Evolutionary conservation across 371 early-diverging fungal genomes (phyloP), one percentile per base, ranked within the genome.

Genomic region (Mucor plumbeus): DNA sequence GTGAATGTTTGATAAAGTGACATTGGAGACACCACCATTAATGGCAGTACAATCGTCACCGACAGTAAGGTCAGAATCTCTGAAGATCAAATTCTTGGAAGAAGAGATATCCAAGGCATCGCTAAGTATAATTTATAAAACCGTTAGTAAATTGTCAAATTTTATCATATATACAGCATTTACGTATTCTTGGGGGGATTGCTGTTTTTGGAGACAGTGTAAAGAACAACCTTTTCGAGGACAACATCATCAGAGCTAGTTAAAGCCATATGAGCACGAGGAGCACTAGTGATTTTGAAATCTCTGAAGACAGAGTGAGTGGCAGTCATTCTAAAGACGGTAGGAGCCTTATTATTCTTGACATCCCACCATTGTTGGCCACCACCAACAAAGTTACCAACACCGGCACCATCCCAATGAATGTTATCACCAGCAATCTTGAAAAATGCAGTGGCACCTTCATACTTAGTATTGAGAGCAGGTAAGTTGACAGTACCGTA

Each of bases 11-110:
- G 72, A 64, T 1, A 76, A 58, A 5, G 76, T 79, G 31, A 76
- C 55, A 15, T 79, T 76, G 14, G 39, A 64, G 7, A 40, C 63
- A 57, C 71, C 72, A 13, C 70, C 68, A 41, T 79, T 76, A 19
- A 79, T 70, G 9, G 79, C 79, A n/a, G 65, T 60, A 57, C 79
- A 79, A 26, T 79, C 76, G 64, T 76, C 79, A 47, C 76, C 76
- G 17, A 71, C 63, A 15, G 65, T 56, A 31, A 79, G 44, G 13
- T 59, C 61, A 19, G 70, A 71, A n/a, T 67, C 35, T 41, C 63
- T 66, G 38, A 76, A 73, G 35, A 72, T 64, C 33, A 76, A 65
- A 26, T 65, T 69, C 10, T 64, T 55, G 19, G 79, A 73, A 8
- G 63, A 63, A 17, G 76, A 73, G 11, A 74, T 71, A 38, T 76